Evolutionary conservation across 2,329 filamentous ascomycete species (phyloP).

Genomic region (Phialophora macrospora): DNA sequence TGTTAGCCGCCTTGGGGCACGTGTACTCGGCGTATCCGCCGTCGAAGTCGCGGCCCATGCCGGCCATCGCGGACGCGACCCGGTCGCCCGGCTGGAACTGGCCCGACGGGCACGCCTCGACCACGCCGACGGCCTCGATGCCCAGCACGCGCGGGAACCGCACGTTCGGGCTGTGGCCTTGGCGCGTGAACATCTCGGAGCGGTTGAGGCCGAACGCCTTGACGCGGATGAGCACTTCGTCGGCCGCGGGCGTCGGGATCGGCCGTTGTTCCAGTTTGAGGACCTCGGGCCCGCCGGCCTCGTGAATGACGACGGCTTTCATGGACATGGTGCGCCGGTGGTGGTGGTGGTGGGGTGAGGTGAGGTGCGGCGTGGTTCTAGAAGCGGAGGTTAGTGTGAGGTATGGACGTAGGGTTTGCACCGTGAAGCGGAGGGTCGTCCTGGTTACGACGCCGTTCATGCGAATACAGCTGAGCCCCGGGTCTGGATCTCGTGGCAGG

Average conservation of each 20-base stretch:
- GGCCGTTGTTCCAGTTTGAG: conserved; percentile 49
- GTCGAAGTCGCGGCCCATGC: conserved; percentile 54
- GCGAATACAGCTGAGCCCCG: not conserved
- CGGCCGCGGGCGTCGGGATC: conserved; percentile 47
- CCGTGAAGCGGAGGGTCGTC: not conserved
- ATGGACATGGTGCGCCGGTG: conserved; percentile 41
- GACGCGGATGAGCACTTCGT: conserved; percentile 51
- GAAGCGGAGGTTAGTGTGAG: not conserved
- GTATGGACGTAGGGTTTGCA: not conserved
- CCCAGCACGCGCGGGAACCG: conserved; percentile 53
- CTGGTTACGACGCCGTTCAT: not conserved
- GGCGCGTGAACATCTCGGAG: conserved; percentile 54
- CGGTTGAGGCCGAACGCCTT: conserved; percentile 56
- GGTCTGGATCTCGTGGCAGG: not conserved
- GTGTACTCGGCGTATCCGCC: conserved; percentile 59
- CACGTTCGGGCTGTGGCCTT: conserved; percentile 50
- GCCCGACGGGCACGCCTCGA: conserved; percentile 44
- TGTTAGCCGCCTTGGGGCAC: conserved; percentile 50
- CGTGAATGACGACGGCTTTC: conserved; percentile 52
- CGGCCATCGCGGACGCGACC: conserved; percentile 57
- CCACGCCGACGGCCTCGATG: conserved; percentile 54
- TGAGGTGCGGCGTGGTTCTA: not conserved
- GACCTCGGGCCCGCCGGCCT: conserved; percentile 48
- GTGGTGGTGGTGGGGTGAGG: not conserved
- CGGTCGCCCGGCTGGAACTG: conserved; percentile 49